These are phyloP conservation scores for Pinus tabuliformis DNA, from an alignment of 75 land plant species.

Conservation along the genomic window DNA sequence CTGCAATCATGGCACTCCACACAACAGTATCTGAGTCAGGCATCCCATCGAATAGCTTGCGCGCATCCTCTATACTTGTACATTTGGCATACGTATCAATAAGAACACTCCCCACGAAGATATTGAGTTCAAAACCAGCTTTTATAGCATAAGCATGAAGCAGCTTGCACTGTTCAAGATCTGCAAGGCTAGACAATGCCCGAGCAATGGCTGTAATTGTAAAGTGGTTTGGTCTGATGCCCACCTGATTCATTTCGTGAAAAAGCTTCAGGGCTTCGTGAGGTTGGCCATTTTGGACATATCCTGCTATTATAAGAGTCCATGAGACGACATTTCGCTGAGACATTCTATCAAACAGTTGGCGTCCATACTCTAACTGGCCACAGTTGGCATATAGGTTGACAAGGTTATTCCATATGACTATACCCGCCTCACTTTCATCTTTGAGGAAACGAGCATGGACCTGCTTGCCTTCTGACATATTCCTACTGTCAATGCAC, in stretches of 20 bases:
- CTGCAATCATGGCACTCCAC: conserved; percentile 35
- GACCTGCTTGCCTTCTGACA: too few relatives aligned
- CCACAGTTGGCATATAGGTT: too few relatives aligned
- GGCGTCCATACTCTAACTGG: not conserved
- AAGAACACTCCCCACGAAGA: not conserved
- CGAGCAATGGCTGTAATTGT: not conserved
- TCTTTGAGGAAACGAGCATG: too few relatives aligned
- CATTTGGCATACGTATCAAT: not conserved
- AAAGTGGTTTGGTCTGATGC: conserved; percentile 1
- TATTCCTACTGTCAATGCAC: too few relatives aligned
- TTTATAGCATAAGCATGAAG: not conserved
- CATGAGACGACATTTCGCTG: not conserved
- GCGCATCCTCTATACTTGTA: not conserved
- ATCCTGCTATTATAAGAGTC: not conserved
- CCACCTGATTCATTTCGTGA: not conserved
- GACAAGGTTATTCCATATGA: too few relatives aligned
- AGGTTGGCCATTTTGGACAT: not conserved
- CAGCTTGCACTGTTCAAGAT: not conserved
- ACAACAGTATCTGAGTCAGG: conserved; percentile 21
- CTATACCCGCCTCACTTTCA: too few relatives aligned
- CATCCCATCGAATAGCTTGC: conserved; percentile 12
- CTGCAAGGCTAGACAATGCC: not conserved
- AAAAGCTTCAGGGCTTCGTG: not conserved
- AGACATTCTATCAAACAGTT: conserved; percentile 2
- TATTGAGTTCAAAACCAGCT: not conserved